phyloP scores from a whole-genome alignment of 192 early-diverging fungal species.

The Coemansia aciculifera region DNA sequence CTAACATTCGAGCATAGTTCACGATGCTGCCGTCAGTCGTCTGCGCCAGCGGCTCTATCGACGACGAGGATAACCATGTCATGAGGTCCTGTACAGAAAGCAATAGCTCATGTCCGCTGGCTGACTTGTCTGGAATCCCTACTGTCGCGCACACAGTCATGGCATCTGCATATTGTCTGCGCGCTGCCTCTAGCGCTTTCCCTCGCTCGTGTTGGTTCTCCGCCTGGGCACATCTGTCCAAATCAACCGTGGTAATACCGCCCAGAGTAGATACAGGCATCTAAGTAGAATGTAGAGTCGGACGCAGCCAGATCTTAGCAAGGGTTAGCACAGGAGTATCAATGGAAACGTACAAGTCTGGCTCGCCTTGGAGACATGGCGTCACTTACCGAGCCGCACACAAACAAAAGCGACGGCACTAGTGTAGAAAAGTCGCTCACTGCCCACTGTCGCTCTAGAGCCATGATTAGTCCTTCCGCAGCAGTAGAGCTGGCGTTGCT shows the following conservation, averaged over 20 bases:
- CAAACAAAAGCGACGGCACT: conserved; percentile 6
- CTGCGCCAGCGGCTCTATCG: background rate
- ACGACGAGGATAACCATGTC: conserved; percentile 10
- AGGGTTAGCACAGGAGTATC: background rate
- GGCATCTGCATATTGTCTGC: background rate
- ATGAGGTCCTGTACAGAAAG: conserved; percentile 6
- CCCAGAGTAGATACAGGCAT: conserved; percentile 14
- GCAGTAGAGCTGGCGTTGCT: background rate
- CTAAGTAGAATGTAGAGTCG: background rate
- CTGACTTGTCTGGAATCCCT: background rate
- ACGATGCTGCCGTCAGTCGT: background rate
- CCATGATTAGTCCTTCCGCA: background rate
- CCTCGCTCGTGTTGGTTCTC: conserved; percentile 1
- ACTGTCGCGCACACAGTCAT: conserved; percentile 9
- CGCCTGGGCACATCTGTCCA: background rate
- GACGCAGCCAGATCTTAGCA: background rate
- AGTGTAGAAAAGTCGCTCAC: background rate
- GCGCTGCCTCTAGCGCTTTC: conserved; percentile 2
- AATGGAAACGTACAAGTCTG: background rate
- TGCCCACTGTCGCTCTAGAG: conserved; percentile 5
- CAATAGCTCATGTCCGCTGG: conserved; percentile 8
- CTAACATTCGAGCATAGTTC: background rate
- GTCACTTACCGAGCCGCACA: conserved; percentile 1
- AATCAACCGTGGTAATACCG: background rate
- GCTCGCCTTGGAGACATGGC: background rate